Percentiles rank a stretch among this genome's conserved stretches.
These are phyloP conservation scores for Saraca asoca DNA, from an alignment of 331 rosid genomes.

Conservation along the genomic window DNA sequence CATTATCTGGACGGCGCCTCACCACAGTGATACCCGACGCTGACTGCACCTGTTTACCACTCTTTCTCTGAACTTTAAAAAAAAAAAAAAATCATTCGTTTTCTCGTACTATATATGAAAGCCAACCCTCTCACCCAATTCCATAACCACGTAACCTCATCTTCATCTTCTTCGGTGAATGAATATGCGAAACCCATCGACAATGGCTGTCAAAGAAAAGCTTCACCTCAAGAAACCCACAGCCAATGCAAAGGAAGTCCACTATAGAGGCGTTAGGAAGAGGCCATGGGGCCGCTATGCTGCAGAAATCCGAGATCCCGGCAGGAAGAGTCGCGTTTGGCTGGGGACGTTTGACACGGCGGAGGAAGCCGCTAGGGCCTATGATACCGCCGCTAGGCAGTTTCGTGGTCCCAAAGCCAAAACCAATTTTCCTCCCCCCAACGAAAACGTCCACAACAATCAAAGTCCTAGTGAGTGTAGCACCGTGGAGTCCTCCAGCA, in stretches of 20 bases:
- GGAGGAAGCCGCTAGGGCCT: slow-evolving; percentile 68
- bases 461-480: slow-evolving; percentile 57
- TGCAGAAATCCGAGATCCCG: slow-evolving; percentile 70
- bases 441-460: slow-evolving; percentile 1
- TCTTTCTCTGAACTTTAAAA: neutral
- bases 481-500: slow-evolving; percentile 55
- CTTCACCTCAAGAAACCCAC: slow-evolving; percentile 6
- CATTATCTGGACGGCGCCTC: slow-evolving; percentile 63
- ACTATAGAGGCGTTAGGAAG: slow-evolving; percentile 64
- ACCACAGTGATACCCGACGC: slow-evolving; percentile 40
- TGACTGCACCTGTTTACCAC: slow-evolving; percentile 34
- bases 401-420: slow-evolving; percentile 69
- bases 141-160: neutral
- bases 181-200: neutral
- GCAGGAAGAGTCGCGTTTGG: slow-evolving; percentile 72
- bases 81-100: neutral
- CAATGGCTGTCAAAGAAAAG: slow-evolving; percentile 47
- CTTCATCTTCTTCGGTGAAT: neutral
- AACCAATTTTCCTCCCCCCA: slow-evolving; percentile 47
- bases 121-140: neutral
- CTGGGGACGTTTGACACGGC: slow-evolving; percentile 73
- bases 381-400: slow-evolving; percentile 63
- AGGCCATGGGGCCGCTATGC: slow-evolving; percentile 78
- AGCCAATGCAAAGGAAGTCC: slow-evolving; percentile 43
- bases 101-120: neutral